Base-by-base conservation (phyloP, 805 yeast species). In the Kodamaea hsintzibuensis region DNA sequence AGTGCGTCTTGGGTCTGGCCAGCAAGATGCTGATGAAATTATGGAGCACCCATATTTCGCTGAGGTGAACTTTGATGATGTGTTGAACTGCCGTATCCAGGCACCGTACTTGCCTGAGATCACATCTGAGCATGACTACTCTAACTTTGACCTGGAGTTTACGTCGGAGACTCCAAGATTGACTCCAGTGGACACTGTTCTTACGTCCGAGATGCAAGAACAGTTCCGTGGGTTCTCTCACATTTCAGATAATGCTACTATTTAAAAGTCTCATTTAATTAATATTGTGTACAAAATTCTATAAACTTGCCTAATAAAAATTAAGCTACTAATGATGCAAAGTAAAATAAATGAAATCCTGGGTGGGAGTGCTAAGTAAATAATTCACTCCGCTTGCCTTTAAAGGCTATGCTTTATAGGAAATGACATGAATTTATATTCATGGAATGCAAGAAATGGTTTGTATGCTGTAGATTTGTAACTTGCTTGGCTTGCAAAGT, bases 151-250 rank as follows among this genome's bases (percentile, higher is more conserved):
- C 72, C 88, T 86, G 63, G 97, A 91, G 68, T 95, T 95, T 67
- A 95, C 99, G 0, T 83, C 91, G 0, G 98, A 95, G 65, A 88
- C 95, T 37, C 97, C 98, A 37, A 86, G 96, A 49, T 79, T 93
- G 70, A 95, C 99, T 1, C 99, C 99, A 1, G 92, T 95, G 48
- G 93, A 91, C 56, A 87, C 96, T 30, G 85, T 89, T 6, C 78
- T 95, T 64, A 87, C 95, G 12, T 83, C 95, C 1, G 83, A 86
- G 25, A 87, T 88, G 84, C 99, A 95, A 78, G 98, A 95, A 64
- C 96, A 91, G 74, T 95, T 95, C 82, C 84, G 98, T 62, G 99
- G 99, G 2, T 95, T 95, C 74, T 91, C 98, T 1, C 93, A 91
- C 70, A 83, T 88, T 62, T 82, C 88, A 27, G 91, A 86, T 49